These are phyloP conservation scores for Colletotrichum coccodes DNA, from an alignment of 2,329 filamentous ascomycete genomes.

Conservation along the genomic window DNA sequence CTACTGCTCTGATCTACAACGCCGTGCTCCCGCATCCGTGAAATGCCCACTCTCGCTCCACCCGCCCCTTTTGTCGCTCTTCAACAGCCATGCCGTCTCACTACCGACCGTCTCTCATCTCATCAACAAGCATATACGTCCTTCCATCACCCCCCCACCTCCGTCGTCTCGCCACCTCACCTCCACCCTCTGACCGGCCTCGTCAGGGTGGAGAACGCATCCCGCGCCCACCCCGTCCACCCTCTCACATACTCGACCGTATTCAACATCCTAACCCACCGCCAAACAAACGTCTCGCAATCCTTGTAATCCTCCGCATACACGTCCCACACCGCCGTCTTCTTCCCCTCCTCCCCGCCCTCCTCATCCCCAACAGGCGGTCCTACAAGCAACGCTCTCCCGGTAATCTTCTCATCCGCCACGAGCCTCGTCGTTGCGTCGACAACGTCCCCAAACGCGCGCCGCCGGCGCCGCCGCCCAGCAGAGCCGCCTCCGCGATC, in stretches of 20 bases:
- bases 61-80: background rate
- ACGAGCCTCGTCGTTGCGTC: conserved; percentile 71
- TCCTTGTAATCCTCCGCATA: conserved; percentile 68
- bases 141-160: too few relatives aligned
- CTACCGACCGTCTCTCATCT: too few relatives aligned
- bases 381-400: conserved; percentile 66
- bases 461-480: conserved; percentile 60
- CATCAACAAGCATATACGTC: too few relatives aligned
- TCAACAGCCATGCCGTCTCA: background rate
- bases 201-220: conserved; percentile 26
- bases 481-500: conserved; percentile 54
- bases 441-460: conserved; percentile 68
- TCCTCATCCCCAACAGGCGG: conserved; percentile 54
- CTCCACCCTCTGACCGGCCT: background rate
- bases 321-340: conserved; percentile 66
- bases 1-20: background rate
- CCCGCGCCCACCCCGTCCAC: conserved; percentile 60
- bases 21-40: background rate
- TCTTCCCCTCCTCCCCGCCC: conserved; percentile 26
- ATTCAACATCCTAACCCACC: conserved; percentile 65
- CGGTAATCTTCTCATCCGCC: conserved; percentile 66
- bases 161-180: background rate
- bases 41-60: background rate
- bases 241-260: conserved; percentile 57
- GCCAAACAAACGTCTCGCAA: conserved; percentile 64